Conservation (phyloP, 2,329 filamentous ascomycete species). For the Aspergillus clavatus region DNA sequence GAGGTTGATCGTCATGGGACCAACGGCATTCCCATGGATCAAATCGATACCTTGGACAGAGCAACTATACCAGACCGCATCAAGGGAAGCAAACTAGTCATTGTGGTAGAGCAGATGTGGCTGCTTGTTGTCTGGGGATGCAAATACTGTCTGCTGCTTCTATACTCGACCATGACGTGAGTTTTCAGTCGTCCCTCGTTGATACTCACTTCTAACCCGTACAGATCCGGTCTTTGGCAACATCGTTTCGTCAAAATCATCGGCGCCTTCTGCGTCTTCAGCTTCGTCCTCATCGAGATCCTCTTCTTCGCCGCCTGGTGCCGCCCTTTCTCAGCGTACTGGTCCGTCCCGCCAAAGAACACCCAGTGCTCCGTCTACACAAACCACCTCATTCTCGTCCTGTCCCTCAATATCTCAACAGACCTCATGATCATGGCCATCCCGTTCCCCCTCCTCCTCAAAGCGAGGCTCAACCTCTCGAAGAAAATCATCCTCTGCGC, state of each 20-base stretch:
- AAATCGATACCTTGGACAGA: conserved; percentile 42
- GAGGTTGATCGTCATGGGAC: conserved; percentile 43
- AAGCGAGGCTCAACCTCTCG: conserved; percentile 35
- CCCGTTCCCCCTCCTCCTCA: conserved; percentile 44
- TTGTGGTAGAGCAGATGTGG: conserved; percentile 52
- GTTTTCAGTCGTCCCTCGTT: conserved; percentile 18
- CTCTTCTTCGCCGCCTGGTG: conserved; percentile 54
- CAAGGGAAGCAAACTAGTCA: conserved; percentile 52
- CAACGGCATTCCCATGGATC: conserved; percentile 41
- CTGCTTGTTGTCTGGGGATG: conserved; percentile 49
- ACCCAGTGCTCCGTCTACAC: conserved; percentile 46
- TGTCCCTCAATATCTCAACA: conserved; percentile 47
- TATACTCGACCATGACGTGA: conserved; percentile 52
- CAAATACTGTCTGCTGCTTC: conserved; percentile 50
- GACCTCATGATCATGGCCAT: conserved; percentile 45
- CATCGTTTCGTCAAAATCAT: conserved; percentile 42
- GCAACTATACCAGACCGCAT: conserved; percentile 41
- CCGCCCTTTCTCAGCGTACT: conserved; percentile 49
- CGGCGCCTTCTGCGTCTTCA: conserved; percentile 40
- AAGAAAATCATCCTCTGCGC: conserved; percentile 52
- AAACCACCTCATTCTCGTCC: conserved; percentile 46
- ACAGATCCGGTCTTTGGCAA: conserved; percentile 24
- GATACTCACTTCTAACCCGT: conserved; percentile 3
- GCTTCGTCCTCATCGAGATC: conserved; percentile 48
- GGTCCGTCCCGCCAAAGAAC: conserved; percentile 45